phyloP scores from a whole-genome alignment of 2,329 filamentous ascomycete species.

The Penicillium griseofulvum region DNA sequence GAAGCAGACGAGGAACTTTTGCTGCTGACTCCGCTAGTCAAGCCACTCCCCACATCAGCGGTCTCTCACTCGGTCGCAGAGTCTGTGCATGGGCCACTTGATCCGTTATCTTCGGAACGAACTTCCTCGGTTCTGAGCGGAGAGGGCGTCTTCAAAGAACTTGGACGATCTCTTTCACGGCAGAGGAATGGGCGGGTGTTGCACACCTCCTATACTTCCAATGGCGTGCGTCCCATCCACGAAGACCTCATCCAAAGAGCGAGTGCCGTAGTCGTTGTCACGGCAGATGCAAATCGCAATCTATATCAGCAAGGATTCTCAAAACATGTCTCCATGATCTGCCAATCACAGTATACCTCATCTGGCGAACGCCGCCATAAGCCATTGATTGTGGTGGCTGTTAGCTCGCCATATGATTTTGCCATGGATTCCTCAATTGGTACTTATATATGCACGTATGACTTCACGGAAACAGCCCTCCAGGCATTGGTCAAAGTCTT shows the following conservation, averaged over 20 bases:
- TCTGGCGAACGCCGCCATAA: slow-evolving; percentile 60
- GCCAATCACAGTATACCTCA: slow-evolving; percentile 48
- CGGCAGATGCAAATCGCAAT: slow-evolving; percentile 90
- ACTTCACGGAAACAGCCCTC: slow-evolving; percentile 91
- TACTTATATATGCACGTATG: slow-evolving; percentile 92
- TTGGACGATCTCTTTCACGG: slow-evolving; percentile 82
- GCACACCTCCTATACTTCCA: slow-evolving; percentile 93
- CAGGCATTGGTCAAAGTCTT: slow-evolving; percentile 78
- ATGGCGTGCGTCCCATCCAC: slow-evolving; percentile 86
- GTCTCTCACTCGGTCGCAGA: slow-evolving; percentile 68
- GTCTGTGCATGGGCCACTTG: slow-evolving; percentile 46
- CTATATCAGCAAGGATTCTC: slow-evolving; percentile 92
- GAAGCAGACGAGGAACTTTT: slow-evolving; percentile 85
- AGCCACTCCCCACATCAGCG: slow-evolving; percentile 85
- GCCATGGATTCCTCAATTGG: slow-evolving; percentile 87
- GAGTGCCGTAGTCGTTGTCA: slow-evolving; percentile 83
- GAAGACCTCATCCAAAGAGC: slow-evolving; percentile 89
- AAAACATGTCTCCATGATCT: slow-evolving; percentile 95
- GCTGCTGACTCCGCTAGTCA: slow-evolving; percentile 82
- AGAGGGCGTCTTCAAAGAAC: slow-evolving; percentile 85
- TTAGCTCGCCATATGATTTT: slow-evolving; percentile 95
- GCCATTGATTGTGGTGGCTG: slow-evolving; percentile 83
- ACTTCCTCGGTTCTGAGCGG: slow-evolving; percentile 76
- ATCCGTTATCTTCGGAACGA: slow-evolving; percentile 56
- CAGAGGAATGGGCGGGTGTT: slow-evolving; percentile 81